A percentile compares a stretch with the other conserved stretches of the same genome.
phyloP scores from a whole-genome alignment of 148 eudicot genomes.

The Rhododendron molle region DNA sequence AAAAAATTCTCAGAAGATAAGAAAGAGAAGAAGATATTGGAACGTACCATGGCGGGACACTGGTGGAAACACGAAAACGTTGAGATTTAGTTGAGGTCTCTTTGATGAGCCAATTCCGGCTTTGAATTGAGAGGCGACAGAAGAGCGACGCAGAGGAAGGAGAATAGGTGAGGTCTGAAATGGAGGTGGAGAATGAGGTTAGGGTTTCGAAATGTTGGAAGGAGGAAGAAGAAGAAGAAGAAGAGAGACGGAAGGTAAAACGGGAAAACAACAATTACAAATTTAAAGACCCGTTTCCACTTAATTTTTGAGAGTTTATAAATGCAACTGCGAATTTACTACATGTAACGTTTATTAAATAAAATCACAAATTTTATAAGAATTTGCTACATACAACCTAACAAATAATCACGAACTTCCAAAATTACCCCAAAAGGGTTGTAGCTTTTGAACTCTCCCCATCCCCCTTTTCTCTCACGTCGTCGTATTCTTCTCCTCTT shows the following conservation, averaged over 20 bases:
- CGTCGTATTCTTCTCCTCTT: too few relatives aligned
- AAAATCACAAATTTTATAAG: too few relatives aligned
- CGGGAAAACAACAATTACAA: not conserved
- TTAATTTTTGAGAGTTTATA: too few relatives aligned
- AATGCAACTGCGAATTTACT: too few relatives aligned
- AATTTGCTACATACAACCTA: too few relatives aligned
- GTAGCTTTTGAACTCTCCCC: too few relatives aligned
- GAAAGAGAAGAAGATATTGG: not conserved
- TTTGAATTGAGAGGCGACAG: not conserved
- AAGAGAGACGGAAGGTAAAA: not conserved
- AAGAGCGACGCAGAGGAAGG: not conserved
- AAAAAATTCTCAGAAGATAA: not conserved
- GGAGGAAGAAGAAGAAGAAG: not conserved
- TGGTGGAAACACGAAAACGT: not conserved
- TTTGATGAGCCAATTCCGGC: not conserved
- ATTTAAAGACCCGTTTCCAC: too few relatives aligned
- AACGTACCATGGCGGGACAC: not conserved
- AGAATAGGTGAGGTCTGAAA: not conserved
- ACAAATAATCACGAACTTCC: too few relatives aligned
- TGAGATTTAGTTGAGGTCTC: not conserved
- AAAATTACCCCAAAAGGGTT: too few relatives aligned
- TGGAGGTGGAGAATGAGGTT: not conserved
- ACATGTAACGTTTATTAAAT: too few relatives aligned
- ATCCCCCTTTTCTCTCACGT: too few relatives aligned
- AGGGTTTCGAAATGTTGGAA: not conserved